These are phyloP conservation scores for Eragrostis curvula DNA, from an alignment of 176 grass and related monocot genomes.

Conservation along the genomic window DNA sequence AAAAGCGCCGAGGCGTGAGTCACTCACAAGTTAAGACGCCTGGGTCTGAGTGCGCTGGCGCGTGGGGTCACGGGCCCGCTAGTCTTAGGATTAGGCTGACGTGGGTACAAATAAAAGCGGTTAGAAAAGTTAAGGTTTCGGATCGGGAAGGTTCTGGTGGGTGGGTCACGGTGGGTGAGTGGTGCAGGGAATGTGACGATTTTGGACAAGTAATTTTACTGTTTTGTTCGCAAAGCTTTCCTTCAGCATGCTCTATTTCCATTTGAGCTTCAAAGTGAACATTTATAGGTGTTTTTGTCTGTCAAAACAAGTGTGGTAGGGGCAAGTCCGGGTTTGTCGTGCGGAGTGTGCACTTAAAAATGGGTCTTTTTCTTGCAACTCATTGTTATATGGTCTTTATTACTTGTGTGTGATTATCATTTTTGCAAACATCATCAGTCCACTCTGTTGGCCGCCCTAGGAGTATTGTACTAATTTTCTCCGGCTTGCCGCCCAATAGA, in stretches of 20 bases:
- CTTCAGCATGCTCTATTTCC: background rate
- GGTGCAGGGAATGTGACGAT: constrained; percentile 39
- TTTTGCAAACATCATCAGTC: background rate
- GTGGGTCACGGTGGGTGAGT: constrained; percentile 21
- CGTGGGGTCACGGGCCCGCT: background rate
- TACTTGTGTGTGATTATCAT: background rate
- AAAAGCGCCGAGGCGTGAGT: constrained; percentile 1
- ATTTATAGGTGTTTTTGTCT: background rate
- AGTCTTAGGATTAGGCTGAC: background rate
- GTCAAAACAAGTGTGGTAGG: background rate
- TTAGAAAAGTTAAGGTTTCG: background rate
- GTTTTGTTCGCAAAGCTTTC: background rate
- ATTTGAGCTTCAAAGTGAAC: background rate
- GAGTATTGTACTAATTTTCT: background rate
- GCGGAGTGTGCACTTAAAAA: background rate
- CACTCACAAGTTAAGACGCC: constrained; percentile 16
- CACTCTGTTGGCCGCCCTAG: background rate
- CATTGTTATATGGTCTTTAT: background rate
- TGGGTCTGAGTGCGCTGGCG: constrained; percentile 19
- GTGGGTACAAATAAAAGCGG: background rate
- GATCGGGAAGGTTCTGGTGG: constrained; percentile 45
- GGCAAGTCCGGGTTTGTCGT: background rate
- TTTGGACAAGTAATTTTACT: constrained; percentile 30
- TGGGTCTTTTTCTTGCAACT: background rate
- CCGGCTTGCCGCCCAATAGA: background rate